Evolutionary conservation across 2,329 filamentous ascomycete species (phyloP), one percentile per base, ranked within the genome.

Genomic region (Chaetomium globosum): DNA sequence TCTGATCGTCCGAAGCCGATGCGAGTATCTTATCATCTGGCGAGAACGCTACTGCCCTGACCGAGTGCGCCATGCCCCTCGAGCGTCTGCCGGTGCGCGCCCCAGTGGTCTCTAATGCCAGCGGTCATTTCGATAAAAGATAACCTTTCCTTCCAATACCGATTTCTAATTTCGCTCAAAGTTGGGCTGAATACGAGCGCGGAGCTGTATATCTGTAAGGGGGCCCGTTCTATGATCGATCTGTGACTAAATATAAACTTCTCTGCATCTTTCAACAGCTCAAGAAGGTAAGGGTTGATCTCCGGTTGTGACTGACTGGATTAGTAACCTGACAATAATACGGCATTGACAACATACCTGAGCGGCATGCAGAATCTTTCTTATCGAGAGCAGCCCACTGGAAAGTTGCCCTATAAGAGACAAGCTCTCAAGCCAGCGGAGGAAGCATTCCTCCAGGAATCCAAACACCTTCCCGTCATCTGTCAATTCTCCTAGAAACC

Each of bases 351-450:
- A 31, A 68, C 65, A 48, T 55, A 68, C 67, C 55, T 65, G 65
- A 28, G 53, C 59, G 46, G 30, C 13, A 51, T 61, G 33, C 16
- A 64, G 63, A 59, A 69, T 39, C 54, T 31, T 31, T 31, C 31
- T 60, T 65, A 65, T 49, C 63, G 52, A 69, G 63, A 12, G 36
- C 67, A 66, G n/a, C 62, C 61, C 58, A 48, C 58, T 52, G n/a
- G 64, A 66, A 23, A 68, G 46, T 33, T 55, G 43, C 21, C 65
- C 58, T 21, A 67, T 16, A 21, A 69, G 66, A 64, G 60, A 62
- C 46, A 69, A 52, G 57, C 36, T 57, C 58, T 69, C 66, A 48
- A 69, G 61, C 68, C 65, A 70, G 55, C 54, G 58, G 51, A 68
- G 66, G 49, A 66, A 59, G 30, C 58, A 31, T 28, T 57, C 31